Percentiles rank a stretch among this genome's conserved stretches.
phyloP scores from a whole-genome alignment of 2,329 filamentous ascomycete species.

The Sarocladium brachiariae region DNA sequence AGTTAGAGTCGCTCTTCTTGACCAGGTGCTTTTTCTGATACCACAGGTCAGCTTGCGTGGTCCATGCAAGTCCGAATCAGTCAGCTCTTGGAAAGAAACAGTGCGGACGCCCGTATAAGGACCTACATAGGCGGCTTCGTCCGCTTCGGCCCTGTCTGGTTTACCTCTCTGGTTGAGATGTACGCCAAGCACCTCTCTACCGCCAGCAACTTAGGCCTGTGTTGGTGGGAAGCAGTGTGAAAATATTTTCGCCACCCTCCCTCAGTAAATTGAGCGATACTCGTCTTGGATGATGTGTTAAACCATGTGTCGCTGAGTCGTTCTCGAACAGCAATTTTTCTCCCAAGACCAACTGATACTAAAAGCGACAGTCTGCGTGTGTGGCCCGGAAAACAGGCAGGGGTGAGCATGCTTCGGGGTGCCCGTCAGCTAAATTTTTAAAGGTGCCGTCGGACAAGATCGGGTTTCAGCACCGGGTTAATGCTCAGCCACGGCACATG shows the following conservation, averaged over 20 bases:
- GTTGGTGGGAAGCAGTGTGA: too few species aligned
- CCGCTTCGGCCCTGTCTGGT: too few species aligned
- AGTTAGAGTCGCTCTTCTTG: background rate
- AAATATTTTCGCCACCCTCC: conserved; percentile 6
- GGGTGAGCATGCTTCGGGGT: background rate
- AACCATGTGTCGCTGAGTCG: background rate
- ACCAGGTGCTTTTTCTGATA: background rate
- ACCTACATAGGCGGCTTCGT: too few species aligned
- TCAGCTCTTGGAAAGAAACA: too few species aligned
- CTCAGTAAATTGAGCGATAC: background rate
- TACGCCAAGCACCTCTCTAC: background rate
- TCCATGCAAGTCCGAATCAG: background rate
- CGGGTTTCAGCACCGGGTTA: background rate
- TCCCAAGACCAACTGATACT: conserved; percentile 2
- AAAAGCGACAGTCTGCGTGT: background rate
- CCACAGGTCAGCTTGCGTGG: background rate
- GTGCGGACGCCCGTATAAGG: too few species aligned
- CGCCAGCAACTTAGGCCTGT: too few species aligned
- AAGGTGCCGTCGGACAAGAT: background rate
- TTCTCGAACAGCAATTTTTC: conserved; percentile 1
- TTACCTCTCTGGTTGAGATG: background rate
- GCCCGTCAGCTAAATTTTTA: background rate
- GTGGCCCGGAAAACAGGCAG: background rate
- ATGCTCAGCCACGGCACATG: background rate
- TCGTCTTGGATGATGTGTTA: background rate